Base-by-base conservation (phyloP, 495 filamentous ascomycete species). In the Darksidea phi region DNA sequence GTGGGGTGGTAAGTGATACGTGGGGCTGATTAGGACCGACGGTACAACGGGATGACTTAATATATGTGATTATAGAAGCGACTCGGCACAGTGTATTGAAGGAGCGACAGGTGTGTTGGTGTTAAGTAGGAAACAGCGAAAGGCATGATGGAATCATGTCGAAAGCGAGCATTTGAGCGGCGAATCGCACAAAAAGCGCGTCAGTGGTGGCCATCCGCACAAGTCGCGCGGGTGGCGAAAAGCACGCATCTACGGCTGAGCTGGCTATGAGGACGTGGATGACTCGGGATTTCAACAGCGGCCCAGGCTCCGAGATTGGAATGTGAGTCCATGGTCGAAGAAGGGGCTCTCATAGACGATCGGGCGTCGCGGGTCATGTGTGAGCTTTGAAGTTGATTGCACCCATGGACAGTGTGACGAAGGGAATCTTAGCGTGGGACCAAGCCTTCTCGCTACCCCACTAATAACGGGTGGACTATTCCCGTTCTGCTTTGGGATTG, bases 1-100 rank as follows among this genome's bases (percentile, higher is more conserved):
- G 54, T n/a, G 11, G 51, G 17, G 47, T 57, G 46, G 51, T 53
- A 11, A 34, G 34, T 57, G 61, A 54, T 64, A 53, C 47, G 61
- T 48, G 21, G 45, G 32, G 17, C 13, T 13, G 42, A 34, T 21
- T 59, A 48, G 26, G 38, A 17, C 53, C 61, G 54, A 41, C 45
- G 42, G 57, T 54, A 24, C 37, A 34, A 61, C 57, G 34, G 57
- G 48, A 13, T 45, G 21, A 6, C 15, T 61, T 61, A 61, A 61
- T 61, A n/a, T 61, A 58, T 20, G 28, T 17, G 51, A 17, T 59
- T 26, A 41, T 20, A 48, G 42, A 54, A 54, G 28, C 26, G 28
- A 34, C 43, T 24, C 8, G 18, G 24, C 25, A 50, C 6, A 51
- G 34, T 18, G 28, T 28, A 48, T 32, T 10, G 28, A 32, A 32